Evolutionary conservation across 2,329 filamentous ascomycete species (phyloP).

Genomic region (Knufia fluminis): DNA sequence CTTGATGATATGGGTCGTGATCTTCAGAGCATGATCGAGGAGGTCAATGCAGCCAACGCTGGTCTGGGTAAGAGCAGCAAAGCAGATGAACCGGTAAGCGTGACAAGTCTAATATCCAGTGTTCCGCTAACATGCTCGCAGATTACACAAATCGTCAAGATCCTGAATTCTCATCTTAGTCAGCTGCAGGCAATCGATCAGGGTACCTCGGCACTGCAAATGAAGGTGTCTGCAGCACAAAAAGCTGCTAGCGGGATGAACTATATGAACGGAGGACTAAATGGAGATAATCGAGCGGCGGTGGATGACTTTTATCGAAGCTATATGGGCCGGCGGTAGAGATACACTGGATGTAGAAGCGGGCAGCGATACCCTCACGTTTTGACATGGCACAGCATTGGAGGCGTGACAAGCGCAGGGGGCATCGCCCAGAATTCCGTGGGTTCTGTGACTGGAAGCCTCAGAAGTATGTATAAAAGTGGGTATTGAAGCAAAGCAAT

Average conservation of each 20-base stretch:
- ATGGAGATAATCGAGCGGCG: constrained; percentile 54
- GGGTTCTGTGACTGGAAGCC: no score
- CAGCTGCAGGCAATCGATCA: constrained; percentile 91
- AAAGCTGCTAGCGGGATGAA: constrained; percentile 48
- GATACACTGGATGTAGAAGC: neutral
- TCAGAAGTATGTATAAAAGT: neutral
- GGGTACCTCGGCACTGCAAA: constrained; percentile 69
- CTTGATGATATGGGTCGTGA: constrained; percentile 91
- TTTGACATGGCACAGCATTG: neutral
- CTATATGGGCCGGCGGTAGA: constrained; percentile 64
- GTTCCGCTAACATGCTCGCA: constrained; percentile 31
- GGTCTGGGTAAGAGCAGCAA: constrained; percentile 83
- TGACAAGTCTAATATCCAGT: constrained; percentile 13
- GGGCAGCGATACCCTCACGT: neutral
- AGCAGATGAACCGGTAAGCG: constrained; percentile 70
- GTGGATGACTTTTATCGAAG: constrained; percentile 87
- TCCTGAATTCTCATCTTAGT: constrained; percentile 84
- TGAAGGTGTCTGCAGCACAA: constrained; percentile 73
- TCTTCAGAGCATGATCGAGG: constrained; percentile 90
- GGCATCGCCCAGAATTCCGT: neutral
- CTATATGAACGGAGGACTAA: constrained; percentile 29
- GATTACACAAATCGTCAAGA: constrained; percentile 89
- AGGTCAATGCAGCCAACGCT: constrained; percentile 89
- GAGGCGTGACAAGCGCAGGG: neutral
- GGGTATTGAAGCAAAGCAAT: neutral